Evolutionary conservation across 2,329 filamentous ascomycete species (phyloP).

Genomic region (Fonsecaea pugnacius): DNA sequence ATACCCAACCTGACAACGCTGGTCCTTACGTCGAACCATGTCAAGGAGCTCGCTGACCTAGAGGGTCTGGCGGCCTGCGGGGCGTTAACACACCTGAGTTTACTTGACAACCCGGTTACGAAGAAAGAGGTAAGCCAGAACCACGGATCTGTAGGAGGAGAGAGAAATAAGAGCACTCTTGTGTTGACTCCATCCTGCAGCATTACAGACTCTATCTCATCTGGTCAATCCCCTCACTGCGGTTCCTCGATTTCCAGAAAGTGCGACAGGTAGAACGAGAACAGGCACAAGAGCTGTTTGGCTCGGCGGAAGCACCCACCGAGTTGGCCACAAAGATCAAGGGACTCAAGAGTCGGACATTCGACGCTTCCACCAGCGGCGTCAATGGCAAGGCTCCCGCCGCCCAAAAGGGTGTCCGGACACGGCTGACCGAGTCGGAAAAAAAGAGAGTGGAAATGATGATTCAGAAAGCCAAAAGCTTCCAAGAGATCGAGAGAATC

Average conservation of each 20-base stretch:
- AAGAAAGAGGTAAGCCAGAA: conserved; percentile 79
- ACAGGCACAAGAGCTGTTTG: conserved; percentile 79
- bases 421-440: conserved; percentile 87
- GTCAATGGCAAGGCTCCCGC: conserved; percentile 51
- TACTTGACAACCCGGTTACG: conserved; percentile 86
- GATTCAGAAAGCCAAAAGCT: conserved; percentile 83
- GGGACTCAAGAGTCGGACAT: conserved; percentile 77
- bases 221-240: conserved; percentile 80
- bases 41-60: conserved; percentile 83
- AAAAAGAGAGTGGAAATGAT: conserved; percentile 81
- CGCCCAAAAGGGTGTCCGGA: conserved; percentile 68
- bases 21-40: conserved; percentile 79
- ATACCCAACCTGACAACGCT: conserved; percentile 82
- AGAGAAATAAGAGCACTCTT: not conserved
- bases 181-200: conserved; percentile 52
- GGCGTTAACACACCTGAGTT: conserved; percentile 75
- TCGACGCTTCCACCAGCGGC: conserved; percentile 55
- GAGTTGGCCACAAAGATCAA: conserved; percentile 83
- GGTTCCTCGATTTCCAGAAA: conserved; percentile 91
- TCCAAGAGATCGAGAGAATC: conserved; percentile 85
- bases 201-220: conserved; percentile 92
- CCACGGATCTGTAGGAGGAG: not conserved
- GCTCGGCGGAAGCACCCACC: conserved; percentile 75
- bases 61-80: conserved; percentile 74
- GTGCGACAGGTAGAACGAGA: conserved; percentile 84